Evolutionary conservation across 345 rosid genomes (phyloP).

Genomic region (Sisymbrium altissimum): DNA sequence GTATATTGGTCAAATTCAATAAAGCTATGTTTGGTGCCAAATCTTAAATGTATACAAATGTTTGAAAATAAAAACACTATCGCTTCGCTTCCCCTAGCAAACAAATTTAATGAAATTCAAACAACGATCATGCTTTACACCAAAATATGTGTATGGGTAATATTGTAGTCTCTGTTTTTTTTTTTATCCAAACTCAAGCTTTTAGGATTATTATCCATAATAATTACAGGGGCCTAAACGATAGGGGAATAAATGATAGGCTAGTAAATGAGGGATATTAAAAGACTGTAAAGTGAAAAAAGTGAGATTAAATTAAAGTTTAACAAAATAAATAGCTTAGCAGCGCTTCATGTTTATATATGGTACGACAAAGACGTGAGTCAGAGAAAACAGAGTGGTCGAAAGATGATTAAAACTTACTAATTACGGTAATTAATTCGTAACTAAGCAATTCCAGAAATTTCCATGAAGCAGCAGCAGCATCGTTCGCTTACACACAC

Average conservation of each 20-base stretch:
- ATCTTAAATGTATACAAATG: background rate
- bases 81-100: background rate
- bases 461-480: conserved; percentile 21
- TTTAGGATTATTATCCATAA: background rate
- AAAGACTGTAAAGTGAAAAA: background rate
- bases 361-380: background rate
- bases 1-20: background rate
- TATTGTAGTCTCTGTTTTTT: background rate
- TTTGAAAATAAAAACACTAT: background rate
- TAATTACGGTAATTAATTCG: conserved; percentile 19
- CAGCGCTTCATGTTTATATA: background rate
- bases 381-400: background rate
- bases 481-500: background rate
- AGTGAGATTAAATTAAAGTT: background rate
- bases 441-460: conserved; percentile 6
- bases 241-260: background rate
- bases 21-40: conserved; percentile 4
- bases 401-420: background rate
- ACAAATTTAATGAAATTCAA: background rate
- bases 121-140: conserved; percentile 3
- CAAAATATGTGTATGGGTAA: background rate
- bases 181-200: background rate
- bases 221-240: background rate
- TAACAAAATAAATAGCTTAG: background rate
- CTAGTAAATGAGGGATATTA: background rate